Base-by-base conservation (phyloP, 495 filamentous ascomycete species). In the Staphylotrichum tortipilum region DNA sequence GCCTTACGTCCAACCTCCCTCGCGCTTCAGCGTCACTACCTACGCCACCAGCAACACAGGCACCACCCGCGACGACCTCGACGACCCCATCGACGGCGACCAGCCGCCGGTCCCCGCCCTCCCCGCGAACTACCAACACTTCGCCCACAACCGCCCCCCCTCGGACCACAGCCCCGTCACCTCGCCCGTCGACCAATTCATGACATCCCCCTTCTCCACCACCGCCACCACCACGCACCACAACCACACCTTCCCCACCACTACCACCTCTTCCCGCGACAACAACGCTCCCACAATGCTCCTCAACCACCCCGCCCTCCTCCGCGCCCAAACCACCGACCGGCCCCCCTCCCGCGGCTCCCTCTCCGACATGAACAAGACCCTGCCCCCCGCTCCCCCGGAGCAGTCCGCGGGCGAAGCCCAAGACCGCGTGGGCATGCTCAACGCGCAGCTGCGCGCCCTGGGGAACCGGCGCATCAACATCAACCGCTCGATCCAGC, bases 11-110 rank as follows among this genome's bases (percentile, higher is more conserved):
- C 73, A 83, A 42, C 83, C 80, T 7, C 59, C 63, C 0, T 89
- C 84, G 46, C 84, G 84, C 34, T 88, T 87, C 69, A 88, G 82
- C 63, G 68, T 81, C 39, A 84, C 84, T 14, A 88, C 85, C 3
- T 83, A 84, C 59, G 78, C 80, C n/a, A 73, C 79, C 3, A 74
- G 72, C 15, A 72, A 69, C 28, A 72, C 71, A 14, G 74, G 71
- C 35, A 80, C 82, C 28, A 80, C 80, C 15, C 73, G 74, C 9
- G 75, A 76, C 17, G 77, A 75, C 26, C 61, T 74, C 28, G 69
- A 76, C 41, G 62, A 70, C 24, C 44, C 44, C 22, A 19, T 50
- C 35, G 43, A 60, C 45, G 37, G 53, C 12, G 62, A 66, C 23
- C 64, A 52, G 35, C 66, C 68, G 8, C 63, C 66, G 6, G 55